Conservation (phyloP, 2,329 filamentous ascomycete genomes). For the Fulvia fulva region DNA sequence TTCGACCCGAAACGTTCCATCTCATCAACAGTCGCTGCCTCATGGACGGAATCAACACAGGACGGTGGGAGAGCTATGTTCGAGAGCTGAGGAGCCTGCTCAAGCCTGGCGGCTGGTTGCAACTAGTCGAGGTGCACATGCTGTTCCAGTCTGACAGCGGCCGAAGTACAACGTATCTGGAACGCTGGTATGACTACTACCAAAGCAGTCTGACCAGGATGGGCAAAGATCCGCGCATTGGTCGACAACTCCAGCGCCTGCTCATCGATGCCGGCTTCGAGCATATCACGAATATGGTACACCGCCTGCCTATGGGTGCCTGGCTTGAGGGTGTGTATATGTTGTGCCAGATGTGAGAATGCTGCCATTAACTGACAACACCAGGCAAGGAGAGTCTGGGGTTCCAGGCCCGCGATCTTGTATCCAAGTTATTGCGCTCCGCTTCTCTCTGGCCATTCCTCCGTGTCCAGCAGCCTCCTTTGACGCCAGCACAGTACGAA, state of each 20-base stretch:
- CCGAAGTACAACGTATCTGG: conserved; percentile 17
- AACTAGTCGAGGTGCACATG: conserved; percentile 83
- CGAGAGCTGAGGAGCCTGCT: conserved; percentile 69
- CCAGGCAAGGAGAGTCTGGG: conserved; percentile 5
- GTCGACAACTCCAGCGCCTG: background rate
- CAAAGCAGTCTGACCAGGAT: conserved; percentile 12
- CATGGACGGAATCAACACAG: conserved; percentile 65
- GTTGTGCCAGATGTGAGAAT: background rate
- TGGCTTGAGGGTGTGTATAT: conserved; percentile 9
- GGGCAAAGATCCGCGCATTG: conserved; percentile 17
- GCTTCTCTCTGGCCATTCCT: conserved; percentile 19
- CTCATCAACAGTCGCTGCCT: conserved; percentile 75
- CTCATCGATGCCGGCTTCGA: conserved; percentile 14
- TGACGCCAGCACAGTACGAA: conserved; percentile 14
- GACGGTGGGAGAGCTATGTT: conserved; percentile 72
- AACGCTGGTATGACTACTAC: conserved; percentile 28
- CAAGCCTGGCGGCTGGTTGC: conserved; percentile 75
- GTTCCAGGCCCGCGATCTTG: conserved; percentile 5
- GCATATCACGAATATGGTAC: background rate
- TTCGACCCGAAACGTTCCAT: conserved; percentile 61
- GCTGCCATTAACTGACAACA: conserved; percentile 1
- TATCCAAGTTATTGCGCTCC: conserved; percentile 16
- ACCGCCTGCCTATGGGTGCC: conserved; percentile 10
- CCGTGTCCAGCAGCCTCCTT: conserved; percentile 5
- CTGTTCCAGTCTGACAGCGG: conserved; percentile 74